Evolutionary conservation across 1,139 yeast genomes (phyloP).

Genomic region (Kluyveromyces marxianus): DNA sequence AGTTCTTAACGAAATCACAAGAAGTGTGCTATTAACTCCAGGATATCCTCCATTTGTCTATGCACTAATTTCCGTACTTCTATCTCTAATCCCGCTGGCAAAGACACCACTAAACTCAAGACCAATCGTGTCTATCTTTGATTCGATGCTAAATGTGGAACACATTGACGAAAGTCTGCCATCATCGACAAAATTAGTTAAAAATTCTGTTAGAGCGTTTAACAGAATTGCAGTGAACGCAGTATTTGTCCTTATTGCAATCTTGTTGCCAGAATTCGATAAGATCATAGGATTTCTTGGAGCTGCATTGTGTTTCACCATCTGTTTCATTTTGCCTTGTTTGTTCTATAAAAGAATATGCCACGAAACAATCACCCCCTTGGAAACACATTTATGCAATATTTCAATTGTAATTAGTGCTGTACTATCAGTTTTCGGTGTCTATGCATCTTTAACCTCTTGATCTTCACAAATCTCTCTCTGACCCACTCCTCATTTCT

Average conservation of each 20-base stretch:
- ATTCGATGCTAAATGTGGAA: constrained; percentile 36
- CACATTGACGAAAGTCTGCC: constrained; percentile 21
- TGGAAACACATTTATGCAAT: constrained; percentile 37
- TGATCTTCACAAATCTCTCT: not conserved
- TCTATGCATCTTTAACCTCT: constrained; percentile 32
- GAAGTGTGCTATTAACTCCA: constrained; percentile 55
- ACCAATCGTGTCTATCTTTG: constrained; percentile 73
- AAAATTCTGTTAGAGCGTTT: constrained; percentile 18
- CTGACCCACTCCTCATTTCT: too few species aligned
- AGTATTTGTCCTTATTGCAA: constrained; percentile 43
- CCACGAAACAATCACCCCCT: constrained; percentile 36
- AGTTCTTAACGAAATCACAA: constrained; percentile 79
- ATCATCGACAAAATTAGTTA: constrained; percentile 10
- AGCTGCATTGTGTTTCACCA: constrained; percentile 68
- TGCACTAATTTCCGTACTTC: constrained; percentile 56
- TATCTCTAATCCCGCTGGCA: constrained; percentile 79
- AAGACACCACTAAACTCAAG: constrained; percentile 83
- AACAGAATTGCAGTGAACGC: constrained; percentile 37
- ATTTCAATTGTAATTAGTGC: constrained; percentile 42
- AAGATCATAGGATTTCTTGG: constrained; percentile 79
- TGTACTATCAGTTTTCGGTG: constrained; percentile 46
- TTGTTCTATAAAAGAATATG: constrained; percentile 60
- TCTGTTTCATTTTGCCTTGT: constrained; percentile 74
- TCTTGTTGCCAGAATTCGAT: constrained; percentile 69
- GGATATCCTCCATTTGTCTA: constrained; percentile 71